These are phyloP conservation scores for Aureobasidium uvarum DNA, from an alignment of 2,329 filamentous ascomycete species.

Conservation along the genomic window DNA sequence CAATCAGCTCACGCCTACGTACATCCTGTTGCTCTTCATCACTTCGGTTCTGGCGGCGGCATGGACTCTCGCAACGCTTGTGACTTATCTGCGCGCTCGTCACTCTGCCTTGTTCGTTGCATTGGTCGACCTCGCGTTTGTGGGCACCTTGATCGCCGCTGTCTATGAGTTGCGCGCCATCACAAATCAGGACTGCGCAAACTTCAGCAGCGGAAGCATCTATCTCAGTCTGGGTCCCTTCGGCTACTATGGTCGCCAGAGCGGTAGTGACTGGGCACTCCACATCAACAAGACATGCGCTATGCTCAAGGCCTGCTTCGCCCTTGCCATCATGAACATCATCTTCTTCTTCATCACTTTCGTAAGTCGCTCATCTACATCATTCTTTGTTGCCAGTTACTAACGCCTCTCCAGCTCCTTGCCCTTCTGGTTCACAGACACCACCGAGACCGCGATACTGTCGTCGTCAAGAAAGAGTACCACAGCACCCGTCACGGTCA, in stretches of 20 bases:
- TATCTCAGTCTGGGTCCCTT: slow-evolving; percentile 53
- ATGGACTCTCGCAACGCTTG: slow-evolving; percentile 60
- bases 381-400: background rate
- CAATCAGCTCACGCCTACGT: slow-evolving; percentile 59
- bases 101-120: slow-evolving; percentile 61
- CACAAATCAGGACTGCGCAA: slow-evolving; percentile 64
- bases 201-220: slow-evolving; percentile 52
- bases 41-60: slow-evolving; percentile 60
- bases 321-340: slow-evolving; percentile 82
- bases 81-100: slow-evolving; percentile 59
- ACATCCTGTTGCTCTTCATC: slow-evolving; percentile 64
- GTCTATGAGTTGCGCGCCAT: slow-evolving; percentile 60
- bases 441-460: slow-evolving; percentile 48
- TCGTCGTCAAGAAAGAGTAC: slow-evolving; percentile 55
- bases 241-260: slow-evolving; percentile 51
- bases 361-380: slow-evolving; percentile 23
- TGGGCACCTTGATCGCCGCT: slow-evolving; percentile 62
- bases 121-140: slow-evolving; percentile 60
- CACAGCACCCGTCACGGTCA: slow-evolving; percentile 48
- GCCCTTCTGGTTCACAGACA: slow-evolving; percentile 59
- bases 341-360: slow-evolving; percentile 29
- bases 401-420: slow-evolving; percentile 46
- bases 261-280: slow-evolving; percentile 51
- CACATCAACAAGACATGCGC: slow-evolving; percentile 73
- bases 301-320: slow-evolving; percentile 89